Percentiles rank a stretch among this genome's conserved stretches.
These are phyloP conservation scores for Terfezia boudieri DNA, from an alignment of 495 filamentous ascomycete genomes.

Conservation along the genomic window DNA sequence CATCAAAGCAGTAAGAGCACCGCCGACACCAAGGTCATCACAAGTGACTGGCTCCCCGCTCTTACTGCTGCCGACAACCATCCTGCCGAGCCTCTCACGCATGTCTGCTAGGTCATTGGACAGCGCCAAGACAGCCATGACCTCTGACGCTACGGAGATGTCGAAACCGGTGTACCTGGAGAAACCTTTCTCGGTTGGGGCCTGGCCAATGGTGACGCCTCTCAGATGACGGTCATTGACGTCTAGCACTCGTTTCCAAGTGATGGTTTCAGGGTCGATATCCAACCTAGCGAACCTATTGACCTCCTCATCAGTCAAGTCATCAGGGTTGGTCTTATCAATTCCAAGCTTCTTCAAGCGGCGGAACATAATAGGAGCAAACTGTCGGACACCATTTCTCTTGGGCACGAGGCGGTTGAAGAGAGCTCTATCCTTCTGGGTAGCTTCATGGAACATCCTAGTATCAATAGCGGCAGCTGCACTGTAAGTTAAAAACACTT, in stretches of 20 bases:
- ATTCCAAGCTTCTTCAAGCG: constrained; percentile 88
- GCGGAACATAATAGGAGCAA: constrained; percentile 74
- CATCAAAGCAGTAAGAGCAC: constrained; percentile 84
- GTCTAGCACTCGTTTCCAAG: constrained; percentile 87
- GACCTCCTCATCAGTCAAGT: constrained; percentile 76
- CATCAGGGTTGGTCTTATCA: constrained; percentile 76
- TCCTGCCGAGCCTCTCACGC: constrained; percentile 69
- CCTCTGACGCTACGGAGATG: constrained; percentile 91
- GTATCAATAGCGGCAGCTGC: constrained; percentile 84
- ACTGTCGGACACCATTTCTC: constrained; percentile 73
- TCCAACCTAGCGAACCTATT: constrained; percentile 71
- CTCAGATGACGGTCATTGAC: constrained; percentile 91
- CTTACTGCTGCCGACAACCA: constrained; percentile 82
- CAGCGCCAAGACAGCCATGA: constrained; percentile 92
- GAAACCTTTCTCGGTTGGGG: constrained; percentile 71
- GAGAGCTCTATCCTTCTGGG: constrained; percentile 74
- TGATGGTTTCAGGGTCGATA: constrained; percentile 91
- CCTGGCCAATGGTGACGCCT: constrained; percentile 66
- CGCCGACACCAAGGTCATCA: constrained; percentile 82
- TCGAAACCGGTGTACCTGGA: constrained; percentile 79
- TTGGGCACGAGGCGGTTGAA: constrained; percentile 73
- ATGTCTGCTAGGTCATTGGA: constrained; percentile 74
- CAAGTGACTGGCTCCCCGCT: constrained; percentile 82
- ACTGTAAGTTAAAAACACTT: neutral
- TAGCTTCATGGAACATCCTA: constrained; percentile 90